Conservation (phyloP, 441 rosid species). For the Pelargonium citronellum region DNA sequence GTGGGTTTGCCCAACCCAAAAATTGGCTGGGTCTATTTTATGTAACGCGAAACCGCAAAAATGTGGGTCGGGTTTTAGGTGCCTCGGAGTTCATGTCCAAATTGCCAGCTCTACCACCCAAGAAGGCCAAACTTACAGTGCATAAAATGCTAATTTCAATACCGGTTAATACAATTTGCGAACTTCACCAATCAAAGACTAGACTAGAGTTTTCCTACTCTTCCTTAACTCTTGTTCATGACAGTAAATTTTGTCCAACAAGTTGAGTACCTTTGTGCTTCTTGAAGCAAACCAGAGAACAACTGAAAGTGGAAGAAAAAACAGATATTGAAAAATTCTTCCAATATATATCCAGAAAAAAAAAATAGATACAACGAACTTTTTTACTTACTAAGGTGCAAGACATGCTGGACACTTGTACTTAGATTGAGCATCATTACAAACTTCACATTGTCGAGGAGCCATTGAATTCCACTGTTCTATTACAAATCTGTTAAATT, state of each 20-base stretch:
- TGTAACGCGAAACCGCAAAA: too few relatives aligned
- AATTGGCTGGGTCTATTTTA: too few relatives aligned
- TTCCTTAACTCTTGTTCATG: too few relatives aligned
- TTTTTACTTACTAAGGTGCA: conserved; percentile 55
- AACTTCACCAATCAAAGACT: too few relatives aligned
- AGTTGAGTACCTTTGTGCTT: conserved; percentile 50
- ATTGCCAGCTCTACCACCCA: too few relatives aligned
- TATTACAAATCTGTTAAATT: not conserved
- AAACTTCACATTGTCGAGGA: conserved; percentile 53
- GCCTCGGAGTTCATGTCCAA: too few relatives aligned
- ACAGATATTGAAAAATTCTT: not conserved
- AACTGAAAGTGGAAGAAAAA: conserved; percentile 37
- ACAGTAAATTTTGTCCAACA: not conserved
- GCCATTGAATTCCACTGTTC: conserved; percentile 25
- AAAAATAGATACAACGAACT: not conserved
- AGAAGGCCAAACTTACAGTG: too few relatives aligned
- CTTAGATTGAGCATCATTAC: conserved; percentile 54
- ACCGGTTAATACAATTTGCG: too few relatives aligned
- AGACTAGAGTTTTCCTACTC: too few relatives aligned
- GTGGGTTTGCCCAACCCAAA: too few relatives aligned
- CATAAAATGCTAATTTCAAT: too few relatives aligned
- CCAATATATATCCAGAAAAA: not conserved
- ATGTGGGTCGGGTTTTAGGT: too few relatives aligned
- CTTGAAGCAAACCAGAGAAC: conserved; percentile 73
- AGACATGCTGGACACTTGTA: conserved; percentile 85